Evolutionary conservation across 2,329 filamentous ascomycete genomes (phyloP), one percentile per base, ranked within the genome.

Genomic region (Aschersonia sp.): DNA sequence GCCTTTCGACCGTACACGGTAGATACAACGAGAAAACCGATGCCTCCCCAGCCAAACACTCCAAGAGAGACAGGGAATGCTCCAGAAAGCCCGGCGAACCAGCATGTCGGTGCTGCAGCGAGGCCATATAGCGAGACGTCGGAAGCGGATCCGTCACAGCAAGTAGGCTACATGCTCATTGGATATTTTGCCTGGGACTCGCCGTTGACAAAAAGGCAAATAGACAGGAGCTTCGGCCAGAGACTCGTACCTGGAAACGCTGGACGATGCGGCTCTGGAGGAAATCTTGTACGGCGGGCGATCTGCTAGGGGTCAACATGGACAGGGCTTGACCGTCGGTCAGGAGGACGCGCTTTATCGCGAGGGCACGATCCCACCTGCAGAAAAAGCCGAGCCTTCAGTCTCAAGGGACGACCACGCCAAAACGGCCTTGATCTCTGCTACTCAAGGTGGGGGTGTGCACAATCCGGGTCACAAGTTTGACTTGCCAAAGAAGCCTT

Each of bases 381-480:
- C 61, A 5, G 55, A 55, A 5, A 56, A 59, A 45, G 62, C 63
- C 5, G 64, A 64, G 47, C 58, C 56, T 44, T 50, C 60, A 5
- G 48, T 58, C n/a, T 55, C 60, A 1, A 54, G 51, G 38, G 51
- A 49, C 9, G 53, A 56, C 43, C 50, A 49, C 54, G 4, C 53
- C 56, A 38, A 30, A 47, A 4, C 50, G 12, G 48, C 55, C 47
- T 47, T 50, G 45, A 48, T 51, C 44, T 46, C 47, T 2, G 47
- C 52, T 7, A 52, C 40, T n/a, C 12, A 54, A 9, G 51, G 48
- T 3, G 51, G 50, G 29, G 51, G 55, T 30, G 40, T 59, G 30
- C 55, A 62, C 38, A 63, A 65, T 3, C 62, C 71, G 10, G 85
- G 85, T n/a, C 73, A 86, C 61, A 94, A 91, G 61, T 96, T 88